Base-by-base conservation (phyloP, 2,329 filamentous ascomycete species). In the Fusarium metavorans region DNA sequence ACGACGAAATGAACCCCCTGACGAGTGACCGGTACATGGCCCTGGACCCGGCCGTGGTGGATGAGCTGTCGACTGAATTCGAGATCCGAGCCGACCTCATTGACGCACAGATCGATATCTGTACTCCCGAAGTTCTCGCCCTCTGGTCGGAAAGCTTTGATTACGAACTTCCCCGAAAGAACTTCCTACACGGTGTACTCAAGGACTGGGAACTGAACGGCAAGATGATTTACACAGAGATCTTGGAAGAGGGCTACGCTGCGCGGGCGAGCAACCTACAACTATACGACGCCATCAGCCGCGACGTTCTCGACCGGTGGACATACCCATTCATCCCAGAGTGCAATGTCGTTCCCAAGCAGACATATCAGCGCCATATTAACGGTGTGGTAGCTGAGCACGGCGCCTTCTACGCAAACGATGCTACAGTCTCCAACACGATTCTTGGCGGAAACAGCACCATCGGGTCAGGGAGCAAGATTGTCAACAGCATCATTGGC, bases 91-190 rank as follows among this genome's bases (percentile, higher is more conserved):
- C 93, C 73, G 96, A 99, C 83, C 86, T 99, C 68, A 93, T 98
- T 71, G 97, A 99, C 82, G 95, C 95, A 77, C 94, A 94, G 62
- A 97, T 99, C 79, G 97, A 99, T 81, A 98, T 99, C 74, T 98
- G 96, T 84, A 98, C 97, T 1, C 95, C 96, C 0, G 97, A 98
- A 80, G 95, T 98, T 10, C 89, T 98, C 50, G 95, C 95, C 9
- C 85, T 98, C 67, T 99, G 97, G 94, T 97, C 95, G 10, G 97
- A 99, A 84, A 98, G 95, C 80, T 99, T 98, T 79, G 96, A 99
- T 82, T 98, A 98, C 82, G 95, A 98, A 81, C 89, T 95, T 9
- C 95, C 96, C 1, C 90, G 95, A 64, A 93, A 92, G 78, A 95
- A 97, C 79, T 98, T 98, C 78, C 84, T 99, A 39, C 94, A 95